phyloP scores from a whole-genome alignment of 2,329 filamentous ascomycete species.

The Fusarium haematococcum region DNA sequence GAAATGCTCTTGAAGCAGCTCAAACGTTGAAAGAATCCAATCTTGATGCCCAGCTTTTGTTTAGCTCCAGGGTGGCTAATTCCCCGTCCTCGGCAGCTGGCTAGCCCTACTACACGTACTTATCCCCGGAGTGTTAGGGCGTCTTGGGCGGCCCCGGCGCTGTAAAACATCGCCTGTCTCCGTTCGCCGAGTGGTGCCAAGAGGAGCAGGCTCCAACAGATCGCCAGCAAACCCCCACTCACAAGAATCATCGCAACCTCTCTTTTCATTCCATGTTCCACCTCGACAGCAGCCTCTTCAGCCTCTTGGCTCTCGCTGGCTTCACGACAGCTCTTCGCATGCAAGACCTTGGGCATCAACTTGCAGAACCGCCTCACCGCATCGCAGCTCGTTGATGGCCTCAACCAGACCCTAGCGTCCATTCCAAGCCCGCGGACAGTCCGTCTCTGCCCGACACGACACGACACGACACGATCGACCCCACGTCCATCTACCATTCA shows the following conservation, averaged over 20 bases:
- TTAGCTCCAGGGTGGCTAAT: background rate
- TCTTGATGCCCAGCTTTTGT: background rate
- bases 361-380: conserved; percentile 15
- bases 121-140: conserved; percentile 22
- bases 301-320: conserved; percentile 29
- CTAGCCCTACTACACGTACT: background rate
- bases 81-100: background rate
- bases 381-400: conserved; percentile 27
- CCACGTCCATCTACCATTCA: conserved; percentile 7
- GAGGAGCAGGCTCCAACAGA: conserved; percentile 21
- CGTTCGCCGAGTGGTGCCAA: conserved; percentile 27
- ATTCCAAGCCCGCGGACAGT: conserved; percentile 22
- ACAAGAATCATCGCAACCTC: conserved; percentile 6
- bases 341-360: conserved; percentile 6
- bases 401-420: conserved; percentile 8
- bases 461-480: conserved; percentile 7
- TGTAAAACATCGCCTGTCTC: conserved; percentile 19
- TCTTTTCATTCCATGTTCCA: conserved; percentile 38
- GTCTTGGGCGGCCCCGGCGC: background rate
- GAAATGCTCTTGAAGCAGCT: background rate
- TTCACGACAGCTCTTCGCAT: conserved; percentile 21
- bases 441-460: conserved; percentile 16
- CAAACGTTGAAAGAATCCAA: background rate
- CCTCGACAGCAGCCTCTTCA: conserved; percentile 29
- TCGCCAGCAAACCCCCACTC: conserved; percentile 25